Evolutionary conservation across 108 stramenopile species (phyloP).

Genomic region (Epithemia pelagica): DNA sequence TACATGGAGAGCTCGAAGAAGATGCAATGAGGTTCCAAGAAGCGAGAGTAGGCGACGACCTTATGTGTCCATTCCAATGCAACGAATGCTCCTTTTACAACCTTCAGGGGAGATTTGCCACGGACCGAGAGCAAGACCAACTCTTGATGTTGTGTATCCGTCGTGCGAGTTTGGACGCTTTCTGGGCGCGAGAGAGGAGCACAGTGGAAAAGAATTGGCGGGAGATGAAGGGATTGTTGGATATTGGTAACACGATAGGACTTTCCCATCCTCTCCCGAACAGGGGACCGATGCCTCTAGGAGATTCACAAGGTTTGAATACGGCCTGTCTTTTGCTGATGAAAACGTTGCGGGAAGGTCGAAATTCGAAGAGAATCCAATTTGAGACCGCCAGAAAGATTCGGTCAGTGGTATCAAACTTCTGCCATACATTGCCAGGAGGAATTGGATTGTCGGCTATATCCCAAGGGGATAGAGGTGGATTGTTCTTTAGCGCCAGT

Average conservation of each 20-base stretch:
- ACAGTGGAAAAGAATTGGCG: conserved; percentile 23
- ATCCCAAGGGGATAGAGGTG: background rate
- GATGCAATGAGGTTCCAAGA: conserved; percentile 9
- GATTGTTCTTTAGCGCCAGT: background rate
- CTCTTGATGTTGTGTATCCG: conserved; percentile 12
- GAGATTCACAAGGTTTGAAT: background rate
- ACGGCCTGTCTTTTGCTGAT: background rate
- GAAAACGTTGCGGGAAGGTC: conserved; percentile 6
- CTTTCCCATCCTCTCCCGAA: background rate
- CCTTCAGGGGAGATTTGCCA: conserved; percentile 12
- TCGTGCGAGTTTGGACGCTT: conserved; percentile 43
- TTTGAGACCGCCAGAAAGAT: conserved; percentile 20
- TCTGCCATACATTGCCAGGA: conserved; percentile 4
- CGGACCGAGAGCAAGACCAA: background rate
- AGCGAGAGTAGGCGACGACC: conserved; percentile 26
- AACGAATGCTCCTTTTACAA: conserved; percentile 39
- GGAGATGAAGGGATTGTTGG: background rate
- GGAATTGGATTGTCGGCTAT: conserved; percentile 6
- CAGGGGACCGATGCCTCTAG: background rate
- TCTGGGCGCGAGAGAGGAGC: conserved; percentile 29
- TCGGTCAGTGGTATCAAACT: conserved; percentile 1
- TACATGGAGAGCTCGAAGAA: conserved; percentile 4
- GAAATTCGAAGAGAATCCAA: conserved; percentile 13
- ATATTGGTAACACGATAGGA: background rate
- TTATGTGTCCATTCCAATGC: conserved; percentile 39